phyloP scores from a whole-genome alignment of 176 grass and related monocot genomes.

The Oryza brachyantha region DNA sequence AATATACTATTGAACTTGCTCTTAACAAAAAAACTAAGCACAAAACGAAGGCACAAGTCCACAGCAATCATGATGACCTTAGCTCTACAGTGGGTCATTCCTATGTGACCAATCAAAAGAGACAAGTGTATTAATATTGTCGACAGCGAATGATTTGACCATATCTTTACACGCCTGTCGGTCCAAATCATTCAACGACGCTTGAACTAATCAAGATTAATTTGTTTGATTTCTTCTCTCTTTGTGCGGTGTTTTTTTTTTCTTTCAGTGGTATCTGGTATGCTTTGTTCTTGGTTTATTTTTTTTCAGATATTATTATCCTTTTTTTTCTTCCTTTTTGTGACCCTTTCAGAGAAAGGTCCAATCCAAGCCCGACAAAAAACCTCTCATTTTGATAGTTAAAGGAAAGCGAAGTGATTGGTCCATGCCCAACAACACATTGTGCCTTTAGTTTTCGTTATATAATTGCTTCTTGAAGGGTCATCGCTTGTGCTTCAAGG shows the following conservation, averaged over 20 bases:
- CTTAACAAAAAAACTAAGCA: not conserved
- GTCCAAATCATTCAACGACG: conserved; percentile 47
- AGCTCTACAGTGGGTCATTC: conserved; percentile 27
- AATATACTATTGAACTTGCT: too few species aligned
- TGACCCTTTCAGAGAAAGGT: conserved; percentile 23
- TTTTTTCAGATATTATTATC: not conserved
- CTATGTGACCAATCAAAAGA: conserved; percentile 24
- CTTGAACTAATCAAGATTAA: conserved; percentile 10
- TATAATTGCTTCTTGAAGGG: conserved; percentile 5
- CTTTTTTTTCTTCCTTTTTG: not conserved
- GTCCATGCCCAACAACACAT: not conserved
- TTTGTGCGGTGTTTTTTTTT: not conserved
- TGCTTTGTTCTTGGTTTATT: not conserved
- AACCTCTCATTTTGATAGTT: not conserved
- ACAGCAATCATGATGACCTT: conserved; percentile 2
- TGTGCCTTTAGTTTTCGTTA: not conserved
- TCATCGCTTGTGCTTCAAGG: not conserved
- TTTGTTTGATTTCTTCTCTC: not conserved
- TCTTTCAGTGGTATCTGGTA: not conserved
- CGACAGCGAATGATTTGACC: conserved; percentile 36
- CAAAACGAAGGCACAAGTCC: conserved; percentile 27
- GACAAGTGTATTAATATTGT: not conserved
- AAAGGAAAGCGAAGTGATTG: not conserved
- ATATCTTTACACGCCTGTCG: conserved; percentile 30
- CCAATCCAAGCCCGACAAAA: conserved; percentile 22